A percentile compares a stretch with the other conserved stretches of the same genome.
Evolutionary conservation across 208 protist genomes (phyloP).

Genomic region (Endotrypanum monterogeii): DNA sequence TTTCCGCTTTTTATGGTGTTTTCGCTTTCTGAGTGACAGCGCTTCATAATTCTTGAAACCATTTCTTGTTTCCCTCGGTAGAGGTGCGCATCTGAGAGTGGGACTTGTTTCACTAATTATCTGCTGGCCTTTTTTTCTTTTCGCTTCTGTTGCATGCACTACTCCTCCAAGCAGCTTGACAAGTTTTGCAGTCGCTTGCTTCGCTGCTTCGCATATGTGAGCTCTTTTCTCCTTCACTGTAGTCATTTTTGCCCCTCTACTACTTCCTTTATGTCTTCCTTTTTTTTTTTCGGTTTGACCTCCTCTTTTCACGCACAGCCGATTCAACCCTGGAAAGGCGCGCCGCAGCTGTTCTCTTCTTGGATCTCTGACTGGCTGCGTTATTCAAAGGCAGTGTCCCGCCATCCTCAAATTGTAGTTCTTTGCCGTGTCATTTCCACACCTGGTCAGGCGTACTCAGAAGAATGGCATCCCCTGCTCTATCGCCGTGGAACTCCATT

Average conservation of each 20-base stretch:
- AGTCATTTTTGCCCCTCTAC: not conserved
- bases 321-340: not conserved
- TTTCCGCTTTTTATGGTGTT: not conserved
- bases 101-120: not conserved
- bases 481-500: constrained; percentile 41
- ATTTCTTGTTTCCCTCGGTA: not conserved
- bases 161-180: not conserved
- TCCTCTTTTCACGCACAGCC: not conserved
- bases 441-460: not conserved
- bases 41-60: not conserved
- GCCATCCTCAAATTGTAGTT: not conserved
- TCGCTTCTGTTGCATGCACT: not conserved
- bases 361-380: not conserved
- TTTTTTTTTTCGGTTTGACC: not conserved
- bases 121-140: not conserved
- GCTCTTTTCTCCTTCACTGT: not conserved
- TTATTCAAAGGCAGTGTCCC: not conserved
- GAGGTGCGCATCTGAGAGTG: not conserved
- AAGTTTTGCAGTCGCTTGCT: not conserved
- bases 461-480: constrained; percentile 17
- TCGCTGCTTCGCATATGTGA: not conserved
- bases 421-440: not conserved
- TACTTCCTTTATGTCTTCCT: not conserved
- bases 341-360: not conserved
- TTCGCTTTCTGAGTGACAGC: not conserved